Conservation (phyloP, 202 grass and related monocot species). For the Digitaria exilis region DNA sequence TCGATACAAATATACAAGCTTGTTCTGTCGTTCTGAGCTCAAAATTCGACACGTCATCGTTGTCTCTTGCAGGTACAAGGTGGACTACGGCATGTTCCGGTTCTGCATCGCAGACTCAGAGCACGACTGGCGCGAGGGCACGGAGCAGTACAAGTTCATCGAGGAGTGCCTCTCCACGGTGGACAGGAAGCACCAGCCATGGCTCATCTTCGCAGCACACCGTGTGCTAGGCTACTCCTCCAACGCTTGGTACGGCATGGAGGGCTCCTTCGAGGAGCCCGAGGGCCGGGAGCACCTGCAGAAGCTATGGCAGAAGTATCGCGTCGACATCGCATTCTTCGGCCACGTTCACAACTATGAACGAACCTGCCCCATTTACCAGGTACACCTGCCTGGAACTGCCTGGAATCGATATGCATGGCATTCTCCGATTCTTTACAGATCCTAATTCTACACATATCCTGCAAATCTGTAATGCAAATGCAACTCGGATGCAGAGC, state of each 20-base stretch:
- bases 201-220: conserved; percentile 63
- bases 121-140: conserved; percentile 71
- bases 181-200: conserved; percentile 71
- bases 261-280: conserved; percentile 68
- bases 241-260: conserved; percentile 32
- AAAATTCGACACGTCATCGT: too few relatives aligned
- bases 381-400: too few relatives aligned
- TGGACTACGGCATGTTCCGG: conserved; percentile 71
- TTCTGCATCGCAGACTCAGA: conserved; percentile 73
- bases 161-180: conserved; percentile 61
- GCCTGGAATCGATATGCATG: too few relatives aligned
- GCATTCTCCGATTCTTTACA: too few relatives aligned
- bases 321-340: conserved; percentile 65
- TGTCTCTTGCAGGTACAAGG: conserved; percentile 41
- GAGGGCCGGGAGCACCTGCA: conserved; percentile 65
- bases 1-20: too few relatives aligned
- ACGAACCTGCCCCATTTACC: conserved; percentile 61
- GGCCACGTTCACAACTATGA: conserved; percentile 82
- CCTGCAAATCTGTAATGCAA: too few relatives aligned
- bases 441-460: too few relatives aligned
- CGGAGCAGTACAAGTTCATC: conserved; percentile 57
- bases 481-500: too few relatives aligned
- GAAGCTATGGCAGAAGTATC: conserved; percentile 62
- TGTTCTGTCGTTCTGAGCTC: too few relatives aligned
- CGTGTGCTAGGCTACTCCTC: conserved; percentile 75